phyloP scores from a whole-genome alignment of 345 rosid species.

The Eutrema heterophyllum region DNA sequence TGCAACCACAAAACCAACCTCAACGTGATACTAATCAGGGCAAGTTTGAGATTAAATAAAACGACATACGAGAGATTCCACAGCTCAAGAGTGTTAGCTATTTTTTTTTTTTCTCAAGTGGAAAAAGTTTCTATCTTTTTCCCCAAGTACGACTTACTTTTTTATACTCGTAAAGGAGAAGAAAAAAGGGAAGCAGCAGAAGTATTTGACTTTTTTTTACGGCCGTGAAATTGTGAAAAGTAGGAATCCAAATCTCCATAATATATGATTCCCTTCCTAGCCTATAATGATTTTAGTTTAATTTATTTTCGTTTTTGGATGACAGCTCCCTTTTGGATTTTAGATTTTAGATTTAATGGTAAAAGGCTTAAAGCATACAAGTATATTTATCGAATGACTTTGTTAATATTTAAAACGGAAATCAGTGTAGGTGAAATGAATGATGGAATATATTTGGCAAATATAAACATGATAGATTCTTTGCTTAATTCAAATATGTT shows the following conservation, averaged over 20 bases:
- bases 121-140: not conserved
- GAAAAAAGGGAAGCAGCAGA: not conserved
- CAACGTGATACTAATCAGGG: not conserved
- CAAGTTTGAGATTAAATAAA: not conserved
- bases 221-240: slow-evolving; percentile 11
- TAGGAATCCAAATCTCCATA: slow-evolving; percentile 10
- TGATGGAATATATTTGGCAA: not conserved
- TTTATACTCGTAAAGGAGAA: not conserved
- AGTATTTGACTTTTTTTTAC: not conserved
- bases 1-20: not conserved
- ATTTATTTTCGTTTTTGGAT: not conserved
- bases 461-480: not conserved
- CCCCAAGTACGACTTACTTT: not conserved
- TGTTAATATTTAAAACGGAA: not conserved
- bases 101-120: not conserved
- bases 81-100: not conserved
- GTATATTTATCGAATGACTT: not conserved
- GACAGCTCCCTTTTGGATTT: not conserved
- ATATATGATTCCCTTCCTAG: slow-evolving; percentile 7
- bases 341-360: not conserved
- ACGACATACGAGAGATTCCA: not conserved
- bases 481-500: not conserved
- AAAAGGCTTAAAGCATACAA: not conserved
- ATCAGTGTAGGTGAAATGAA: slow-evolving; percentile 3
- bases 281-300: not conserved